Base-by-base conservation (phyloP, 768 basidiomycete species). In the Boletus insuetus region DNA sequence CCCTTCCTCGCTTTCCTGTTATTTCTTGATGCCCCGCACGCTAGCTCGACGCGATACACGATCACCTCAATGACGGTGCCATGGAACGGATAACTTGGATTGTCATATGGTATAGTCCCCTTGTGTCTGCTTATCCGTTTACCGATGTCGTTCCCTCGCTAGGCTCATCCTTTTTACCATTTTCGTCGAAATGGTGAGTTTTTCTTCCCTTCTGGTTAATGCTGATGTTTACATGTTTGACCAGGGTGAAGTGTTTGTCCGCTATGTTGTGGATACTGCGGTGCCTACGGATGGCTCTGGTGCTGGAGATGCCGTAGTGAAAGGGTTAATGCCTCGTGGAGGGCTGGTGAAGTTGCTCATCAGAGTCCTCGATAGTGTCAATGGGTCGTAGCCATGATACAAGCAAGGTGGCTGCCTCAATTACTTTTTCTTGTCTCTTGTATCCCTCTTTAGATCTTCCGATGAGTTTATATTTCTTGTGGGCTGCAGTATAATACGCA, bases 61-160 rank as follows among this genome's bases (percentile, higher is more conserved):
- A 96, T 61, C 93, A 96, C 64, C 72, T 97, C 49, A 96, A 96
- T 64, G 89, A 89, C 58, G 83, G 80, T 46, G 91, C 90, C 12
- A 95, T 94, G 89, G 87, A 90, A 55, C 81, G 92, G 24, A 94
- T 96, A 64, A 97, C 94, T 3, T 84, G 84, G 84, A 83, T 86
- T 58, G 79, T 87, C 44, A 87, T 87, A 62, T 85, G 83, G 83
- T 81, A 61, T 31, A 14, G 37, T 52, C 26, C 77, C 72, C 74
- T 76, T 29, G 68, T 76, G 48, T 80, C 31, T 10, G 79, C 52
- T 81, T 79, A 70, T 80, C 64, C 39, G 26, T 64, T 65, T 12
- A 22, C 67, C 61, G 57, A 69, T 60, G 46, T 58, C 58, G 37
- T 56, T 60, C 58, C 22, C 47, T 64, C 53, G 31, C 66, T 54